phyloP scores from a whole-genome alignment of 257 asterid genomes.

The Solanum appendiculatum region DNA sequence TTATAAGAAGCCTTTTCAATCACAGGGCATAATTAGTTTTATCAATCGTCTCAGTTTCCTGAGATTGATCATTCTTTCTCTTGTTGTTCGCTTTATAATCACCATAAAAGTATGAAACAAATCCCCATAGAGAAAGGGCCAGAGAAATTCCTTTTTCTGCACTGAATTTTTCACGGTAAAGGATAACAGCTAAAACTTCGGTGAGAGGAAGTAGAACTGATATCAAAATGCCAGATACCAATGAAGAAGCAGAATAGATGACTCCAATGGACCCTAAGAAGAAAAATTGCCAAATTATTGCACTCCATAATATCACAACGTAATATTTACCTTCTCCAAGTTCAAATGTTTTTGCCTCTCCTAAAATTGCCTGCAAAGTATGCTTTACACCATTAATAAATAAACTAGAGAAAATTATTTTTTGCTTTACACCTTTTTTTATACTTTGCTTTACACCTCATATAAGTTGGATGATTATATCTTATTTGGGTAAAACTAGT shows the following conservation, averaged over 20 bases:
- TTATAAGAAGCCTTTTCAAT: background rate
- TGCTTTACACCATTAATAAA: background rate
- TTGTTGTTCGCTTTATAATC: conserved; percentile 6
- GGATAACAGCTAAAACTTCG: conserved; percentile 9
- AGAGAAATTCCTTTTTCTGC: conserved; percentile 21
- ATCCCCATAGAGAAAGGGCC: conserved; percentile 18
- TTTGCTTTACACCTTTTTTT: background rate
- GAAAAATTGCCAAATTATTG: conserved; percentile 8
- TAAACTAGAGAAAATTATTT: background rate
- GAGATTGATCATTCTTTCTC: background rate
- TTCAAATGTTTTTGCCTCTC: conserved; percentile 11
- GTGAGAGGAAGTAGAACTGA: conserved; percentile 15
- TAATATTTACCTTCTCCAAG: conserved; percentile 9
- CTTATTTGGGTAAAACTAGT: background rate
- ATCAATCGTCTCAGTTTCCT: background rate
- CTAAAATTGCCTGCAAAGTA: conserved; percentile 9
- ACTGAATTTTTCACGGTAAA: conserved; percentile 8
- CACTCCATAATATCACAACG: background rate
- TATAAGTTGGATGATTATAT: background rate
- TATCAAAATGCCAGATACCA: conserved; percentile 15
- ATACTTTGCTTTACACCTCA: background rate
- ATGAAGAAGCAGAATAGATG: conserved; percentile 8
- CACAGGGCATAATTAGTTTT: background rate
- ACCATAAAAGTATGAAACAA: conserved; percentile 20
- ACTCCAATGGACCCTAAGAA: conserved; percentile 16